Conservation (phyloP, 1,284 basidiomycete genomes). For the Ceraceosorus guamensis region DNA sequence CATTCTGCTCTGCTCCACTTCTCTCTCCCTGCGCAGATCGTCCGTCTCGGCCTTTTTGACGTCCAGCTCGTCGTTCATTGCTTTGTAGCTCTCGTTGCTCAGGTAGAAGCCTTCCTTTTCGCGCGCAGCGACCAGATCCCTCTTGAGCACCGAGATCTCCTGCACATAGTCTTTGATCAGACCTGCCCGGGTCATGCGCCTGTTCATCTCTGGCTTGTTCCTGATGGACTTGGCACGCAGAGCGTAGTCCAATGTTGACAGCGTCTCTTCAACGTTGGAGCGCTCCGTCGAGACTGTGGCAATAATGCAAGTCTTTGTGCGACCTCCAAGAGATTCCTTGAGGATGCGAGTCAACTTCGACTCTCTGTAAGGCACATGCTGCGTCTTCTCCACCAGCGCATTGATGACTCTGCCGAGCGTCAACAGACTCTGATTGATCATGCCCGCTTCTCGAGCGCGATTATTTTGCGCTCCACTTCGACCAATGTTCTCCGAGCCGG, state of each 20-base stretch:
- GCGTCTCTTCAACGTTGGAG: conserved; percentile 85
- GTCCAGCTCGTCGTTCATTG: conserved; percentile 34
- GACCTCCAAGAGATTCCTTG: conserved; percentile 97
- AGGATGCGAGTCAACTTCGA: conserved; percentile 88
- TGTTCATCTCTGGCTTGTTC: conserved; percentile 92
- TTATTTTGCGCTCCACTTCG: conserved; percentile 92
- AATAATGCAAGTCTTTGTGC: conserved; percentile 96
- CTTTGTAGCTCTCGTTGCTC: conserved; percentile 32
- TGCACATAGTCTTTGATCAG: conserved; percentile 87
- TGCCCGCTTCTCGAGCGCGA: conserved; percentile 89
- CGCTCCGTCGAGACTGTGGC: conserved; percentile 60
- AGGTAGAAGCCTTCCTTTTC: conserved; percentile 43
- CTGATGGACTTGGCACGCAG: conserved; percentile 90
- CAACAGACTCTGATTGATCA: conserved; percentile 96
- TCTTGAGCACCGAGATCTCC: conserved; percentile 91
- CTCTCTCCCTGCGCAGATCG: conserved; percentile 28
- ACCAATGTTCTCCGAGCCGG: conserved; percentile 95
- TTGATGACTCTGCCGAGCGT: conserved; percentile 96
- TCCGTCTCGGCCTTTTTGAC: conserved; percentile 25
- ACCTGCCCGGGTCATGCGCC: conserved; percentile 83
- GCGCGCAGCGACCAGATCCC: conserved; percentile 61
- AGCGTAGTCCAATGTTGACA: conserved; percentile 96
- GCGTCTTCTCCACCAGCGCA: conserved; percentile 80
- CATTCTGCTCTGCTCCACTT: conserved; percentile 41
- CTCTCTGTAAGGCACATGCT: conserved; percentile 78